These are phyloP conservation scores for Trifolium pratense DNA, from an alignment of 306 rosid species.

Conservation along the genomic window DNA sequence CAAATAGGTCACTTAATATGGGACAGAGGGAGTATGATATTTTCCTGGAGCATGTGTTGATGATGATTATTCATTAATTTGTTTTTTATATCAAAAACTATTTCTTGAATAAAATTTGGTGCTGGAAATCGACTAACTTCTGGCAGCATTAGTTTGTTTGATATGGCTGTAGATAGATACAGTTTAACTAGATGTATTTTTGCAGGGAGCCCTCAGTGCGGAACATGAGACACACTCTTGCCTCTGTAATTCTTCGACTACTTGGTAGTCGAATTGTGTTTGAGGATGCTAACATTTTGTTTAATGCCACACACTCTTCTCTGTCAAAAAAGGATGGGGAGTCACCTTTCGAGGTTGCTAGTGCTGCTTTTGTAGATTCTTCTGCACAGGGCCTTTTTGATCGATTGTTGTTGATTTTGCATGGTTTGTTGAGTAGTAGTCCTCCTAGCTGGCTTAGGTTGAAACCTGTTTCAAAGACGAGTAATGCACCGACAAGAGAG, in stretches of 20 bases:
- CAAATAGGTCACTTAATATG: neutral
- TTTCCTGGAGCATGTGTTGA: constrained; percentile 30
- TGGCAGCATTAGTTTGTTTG: neutral
- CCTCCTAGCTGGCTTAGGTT: constrained; percentile 83
- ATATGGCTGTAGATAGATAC: neutral
- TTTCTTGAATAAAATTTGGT: constrained; percentile 11
- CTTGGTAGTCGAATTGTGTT: constrained; percentile 81
- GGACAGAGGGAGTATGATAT: neutral
- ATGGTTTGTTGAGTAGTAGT: constrained; percentile 73
- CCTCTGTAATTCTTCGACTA: constrained; percentile 80
- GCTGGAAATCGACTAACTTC: neutral
- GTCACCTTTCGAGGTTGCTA: constrained; percentile 61
- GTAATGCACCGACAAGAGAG: constrained; percentile 60
- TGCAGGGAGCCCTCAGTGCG: constrained; percentile 81
- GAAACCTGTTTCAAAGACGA: constrained; percentile 55
- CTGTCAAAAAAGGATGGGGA: constrained; percentile 64
- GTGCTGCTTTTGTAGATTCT: constrained; percentile 52
- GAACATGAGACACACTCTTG: constrained; percentile 74
- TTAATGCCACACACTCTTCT: constrained; percentile 47
- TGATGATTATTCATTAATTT: constrained; percentile 9
- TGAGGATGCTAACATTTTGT: constrained; percentile 61
- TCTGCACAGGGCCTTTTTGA: constrained; percentile 73
- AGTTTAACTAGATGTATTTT: constrained; percentile 34
- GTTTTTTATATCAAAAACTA: constrained; percentile 2
- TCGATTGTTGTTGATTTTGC: constrained; percentile 75